Evolutionary conservation across 805 yeast genomes (phyloP).

Genomic region (Ogataea kodamae): DNA sequence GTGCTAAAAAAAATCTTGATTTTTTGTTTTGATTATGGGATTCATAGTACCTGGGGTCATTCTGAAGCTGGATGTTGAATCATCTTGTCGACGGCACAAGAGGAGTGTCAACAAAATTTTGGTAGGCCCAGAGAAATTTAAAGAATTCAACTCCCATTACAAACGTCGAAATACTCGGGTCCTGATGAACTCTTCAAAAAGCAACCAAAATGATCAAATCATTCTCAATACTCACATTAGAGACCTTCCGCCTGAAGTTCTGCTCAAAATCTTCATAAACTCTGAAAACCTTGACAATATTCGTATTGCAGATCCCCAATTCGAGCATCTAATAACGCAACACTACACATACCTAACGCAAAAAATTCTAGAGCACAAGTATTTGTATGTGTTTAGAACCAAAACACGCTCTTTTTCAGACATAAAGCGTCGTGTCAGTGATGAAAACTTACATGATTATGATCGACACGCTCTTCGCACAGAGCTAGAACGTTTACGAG

Average conservation of each 20-base stretch:
- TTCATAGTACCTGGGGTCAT: constrained; percentile 13
- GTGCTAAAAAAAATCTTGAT: constrained; percentile 1
- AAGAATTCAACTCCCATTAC: constrained; percentile 7
- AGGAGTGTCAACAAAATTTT: constrained; percentile 6
- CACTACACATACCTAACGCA: constrained; percentile 10
- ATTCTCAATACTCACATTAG: background rate
- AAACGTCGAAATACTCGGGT: constrained; percentile 2
- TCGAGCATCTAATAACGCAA: constrained; percentile 9
- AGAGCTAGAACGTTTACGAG: constrained; percentile 9
- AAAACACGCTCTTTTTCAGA: constrained; percentile 7
- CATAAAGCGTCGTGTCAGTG: constrained; percentile 19
- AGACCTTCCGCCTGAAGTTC: constrained; percentile 22
- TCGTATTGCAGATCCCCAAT: constrained; percentile 5
- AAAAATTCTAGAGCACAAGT: constrained; percentile 9
- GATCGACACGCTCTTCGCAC: constrained; percentile 20
- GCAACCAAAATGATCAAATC: background rate
- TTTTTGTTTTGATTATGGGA: constrained; percentile 11
- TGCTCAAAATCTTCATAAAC: constrained; percentile 15
- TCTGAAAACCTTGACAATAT: constrained; percentile 15
- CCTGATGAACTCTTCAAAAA: background rate
- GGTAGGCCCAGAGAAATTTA: constrained; percentile 4
- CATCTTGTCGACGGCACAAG: constrained; percentile 6
- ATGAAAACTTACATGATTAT: constrained; percentile 21
- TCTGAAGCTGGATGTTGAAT: constrained; percentile 6
- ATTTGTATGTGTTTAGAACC: constrained; percentile 2